phyloP scores from a whole-genome alignment of 352 stramenopile species.

The Globisporangium iwayamae region DNA sequence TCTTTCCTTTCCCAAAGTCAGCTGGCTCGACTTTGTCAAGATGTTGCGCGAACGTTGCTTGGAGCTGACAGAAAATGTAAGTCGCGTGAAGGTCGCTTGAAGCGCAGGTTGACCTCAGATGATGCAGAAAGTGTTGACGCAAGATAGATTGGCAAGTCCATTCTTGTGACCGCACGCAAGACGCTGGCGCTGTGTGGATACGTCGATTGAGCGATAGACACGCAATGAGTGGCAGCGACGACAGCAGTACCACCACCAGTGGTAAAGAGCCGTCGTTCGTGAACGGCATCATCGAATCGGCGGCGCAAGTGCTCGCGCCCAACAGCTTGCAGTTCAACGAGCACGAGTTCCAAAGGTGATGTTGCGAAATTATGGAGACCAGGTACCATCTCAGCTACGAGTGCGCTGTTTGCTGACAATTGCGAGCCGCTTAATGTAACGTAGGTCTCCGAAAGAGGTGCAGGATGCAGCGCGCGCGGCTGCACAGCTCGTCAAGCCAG shows the following conservation, averaged over 20 bases:
- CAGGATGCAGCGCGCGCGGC: conserved; percentile 57
- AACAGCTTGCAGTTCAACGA: conserved; percentile 78
- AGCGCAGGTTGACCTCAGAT: background rate
- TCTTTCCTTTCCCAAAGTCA: background rate
- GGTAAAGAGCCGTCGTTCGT: conserved; percentile 19
- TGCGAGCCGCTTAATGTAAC: background rate
- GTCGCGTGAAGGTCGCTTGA: background rate
- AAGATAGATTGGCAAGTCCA: background rate
- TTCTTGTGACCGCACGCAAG: background rate
- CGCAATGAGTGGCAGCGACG: conserved; percentile 2
- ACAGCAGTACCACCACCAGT: background rate
- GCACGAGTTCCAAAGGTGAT: conserved; percentile 67
- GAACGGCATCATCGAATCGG: conserved; percentile 33
- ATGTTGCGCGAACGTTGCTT: conserved; percentile 15
- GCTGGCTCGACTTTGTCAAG: conserved; percentile 5
- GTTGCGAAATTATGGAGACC: background rate
- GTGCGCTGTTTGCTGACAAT: background rate
- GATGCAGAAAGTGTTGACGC: conserved; percentile 1
- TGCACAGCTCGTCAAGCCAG: conserved; percentile 56
- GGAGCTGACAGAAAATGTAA: background rate
- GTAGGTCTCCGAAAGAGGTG: conserved; percentile 52
- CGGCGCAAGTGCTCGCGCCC: conserved; percentile 51
- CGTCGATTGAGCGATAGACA: background rate
- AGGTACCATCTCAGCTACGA: background rate
- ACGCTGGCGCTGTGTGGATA: background rate